Conservation (phyloP, 257 asterid genomes). For the Mitragyna speciosa region DNA sequence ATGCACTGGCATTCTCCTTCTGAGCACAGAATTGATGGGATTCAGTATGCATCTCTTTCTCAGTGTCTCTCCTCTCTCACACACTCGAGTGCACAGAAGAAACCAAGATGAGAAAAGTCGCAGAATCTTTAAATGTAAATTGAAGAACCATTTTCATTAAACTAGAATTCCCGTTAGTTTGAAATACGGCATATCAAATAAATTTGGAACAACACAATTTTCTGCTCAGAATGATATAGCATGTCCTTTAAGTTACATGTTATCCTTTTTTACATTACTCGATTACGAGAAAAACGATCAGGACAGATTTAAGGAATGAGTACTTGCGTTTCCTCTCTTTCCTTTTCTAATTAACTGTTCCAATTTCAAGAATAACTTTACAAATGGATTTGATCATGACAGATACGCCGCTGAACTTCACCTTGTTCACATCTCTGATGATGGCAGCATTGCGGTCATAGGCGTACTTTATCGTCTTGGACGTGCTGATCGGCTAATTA, state of each 20-base stretch:
- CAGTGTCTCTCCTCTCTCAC: too few relatives aligned
- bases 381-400: neutral
- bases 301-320: too few relatives aligned
- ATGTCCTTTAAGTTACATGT: too few relatives aligned
- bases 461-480: conserved; percentile 26
- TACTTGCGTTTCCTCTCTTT: too few relatives aligned
- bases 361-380: too few relatives aligned
- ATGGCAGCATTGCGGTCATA: conserved; percentile 29
- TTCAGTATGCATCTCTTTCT: conserved; percentile 37
- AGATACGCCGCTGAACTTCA: conserved; percentile 39
- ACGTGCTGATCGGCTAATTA: conserved; percentile 24
- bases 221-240: too few relatives aligned
- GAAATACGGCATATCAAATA: neutral
- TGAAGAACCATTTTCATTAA: neutral
- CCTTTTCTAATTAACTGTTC: too few relatives aligned
- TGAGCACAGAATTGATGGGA: conserved; percentile 69
- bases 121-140: too few relatives aligned
- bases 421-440: conserved; percentile 33
- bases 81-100: too few relatives aligned
- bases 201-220: neutral
- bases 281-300: too few relatives aligned
- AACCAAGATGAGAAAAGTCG: too few relatives aligned
- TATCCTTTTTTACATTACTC: too few relatives aligned
- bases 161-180: neutral
- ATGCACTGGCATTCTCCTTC: conserved; percentile 96